Evolutionary conservation across 2,329 filamentous ascomycete species (phyloP), one percentile per base, ranked within the genome.

Genomic region (Xylariales sp.): DNA sequence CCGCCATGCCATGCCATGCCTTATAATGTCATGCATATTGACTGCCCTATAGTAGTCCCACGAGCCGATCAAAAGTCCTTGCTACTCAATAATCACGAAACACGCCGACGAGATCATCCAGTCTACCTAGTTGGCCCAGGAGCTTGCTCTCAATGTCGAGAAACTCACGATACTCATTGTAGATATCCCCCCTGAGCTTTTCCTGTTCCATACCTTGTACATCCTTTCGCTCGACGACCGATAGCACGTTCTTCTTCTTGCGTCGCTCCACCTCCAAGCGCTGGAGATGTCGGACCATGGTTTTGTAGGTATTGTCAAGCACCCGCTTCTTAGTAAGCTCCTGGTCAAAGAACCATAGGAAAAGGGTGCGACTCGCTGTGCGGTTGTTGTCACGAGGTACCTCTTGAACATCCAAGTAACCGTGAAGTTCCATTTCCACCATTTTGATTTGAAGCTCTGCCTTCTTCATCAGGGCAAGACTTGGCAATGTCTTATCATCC

Each of bases 371-470:
- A 45, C 83, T 86, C 1, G 90, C 87, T 51, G 85, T 78, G 23
- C 89, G 83, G 44, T 82, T 83, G 47, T 84, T 84, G 53, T 97
- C 91, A 48, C 87, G 86, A 1, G 93, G 93, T 1, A 98, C 84
- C 65, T 98, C 93, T 60, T 98, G 93, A 5, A 95, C 79, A 49
- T 97, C 88, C 11, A 95, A 80, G 43, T 93, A 83, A 2, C 93
- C 91, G 14, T 81, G 81, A 59, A 88, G 82, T 50, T 95, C 87
- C 74, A 98, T 86, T 44, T 83, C 80, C 12, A 87, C 83, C 62
- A 97, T 83, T 45, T 89, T 85, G 41, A 83, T 81, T 32, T 93
- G 87, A 17, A 97, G 79, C 37, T 95, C 88, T 41, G 84, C 81
- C 52, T 91, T 87, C 40, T 85, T 84, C 69, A 96, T 83, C 43